Evolutionary conservation across 768 basidiomycete genomes (phyloP).

Genomic region (Kwoniella shandongensis): DNA sequence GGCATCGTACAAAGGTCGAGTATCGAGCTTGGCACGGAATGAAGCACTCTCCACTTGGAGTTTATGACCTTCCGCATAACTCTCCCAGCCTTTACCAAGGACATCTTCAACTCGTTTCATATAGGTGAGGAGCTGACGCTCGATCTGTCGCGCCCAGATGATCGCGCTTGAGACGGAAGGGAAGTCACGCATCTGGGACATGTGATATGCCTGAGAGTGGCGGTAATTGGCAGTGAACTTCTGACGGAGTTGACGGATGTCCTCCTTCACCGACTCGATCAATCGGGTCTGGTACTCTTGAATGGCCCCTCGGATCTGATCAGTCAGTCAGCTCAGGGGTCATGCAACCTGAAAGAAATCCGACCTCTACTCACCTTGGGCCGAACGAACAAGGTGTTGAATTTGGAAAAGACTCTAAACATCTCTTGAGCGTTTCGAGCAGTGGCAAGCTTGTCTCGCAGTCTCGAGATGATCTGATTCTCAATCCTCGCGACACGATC

Average conservation of each 20-base stretch:
- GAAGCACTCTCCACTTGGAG: conserved; percentile 86
- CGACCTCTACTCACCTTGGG: conserved; percentile 93
- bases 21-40: conserved; percentile 95
- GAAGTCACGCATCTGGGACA: conserved; percentile 97
- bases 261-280: conserved; percentile 97
- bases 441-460: conserved; percentile 88
- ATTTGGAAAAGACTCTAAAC: conserved; percentile 98
- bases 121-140: conserved; percentile 89
- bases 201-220: conserved; percentile 91
- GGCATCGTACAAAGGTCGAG: conserved; percentile 87
- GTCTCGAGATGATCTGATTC: conserved; percentile 93
- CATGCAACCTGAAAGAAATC: conserved; percentile 20
- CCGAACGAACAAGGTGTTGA: conserved; percentile 92
- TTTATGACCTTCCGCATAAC: conserved; percentile 98
- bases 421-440: conserved; percentile 98
- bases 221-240: conserved; percentile 99
- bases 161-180: conserved; percentile 98
- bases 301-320: conserved; percentile 90
- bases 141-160: conserved; percentile 99
- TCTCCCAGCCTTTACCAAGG: conserved; percentile 93
- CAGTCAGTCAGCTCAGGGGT: background rate
- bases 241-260: conserved; percentile 90
- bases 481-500: conserved; percentile 96
- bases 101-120: conserved; percentile 99
- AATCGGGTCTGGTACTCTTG: conserved; percentile 99